These are phyloP conservation scores for Syzygium jambos DNA, from an alignment of 345 rosid genomes.

Conservation along the genomic window DNA sequence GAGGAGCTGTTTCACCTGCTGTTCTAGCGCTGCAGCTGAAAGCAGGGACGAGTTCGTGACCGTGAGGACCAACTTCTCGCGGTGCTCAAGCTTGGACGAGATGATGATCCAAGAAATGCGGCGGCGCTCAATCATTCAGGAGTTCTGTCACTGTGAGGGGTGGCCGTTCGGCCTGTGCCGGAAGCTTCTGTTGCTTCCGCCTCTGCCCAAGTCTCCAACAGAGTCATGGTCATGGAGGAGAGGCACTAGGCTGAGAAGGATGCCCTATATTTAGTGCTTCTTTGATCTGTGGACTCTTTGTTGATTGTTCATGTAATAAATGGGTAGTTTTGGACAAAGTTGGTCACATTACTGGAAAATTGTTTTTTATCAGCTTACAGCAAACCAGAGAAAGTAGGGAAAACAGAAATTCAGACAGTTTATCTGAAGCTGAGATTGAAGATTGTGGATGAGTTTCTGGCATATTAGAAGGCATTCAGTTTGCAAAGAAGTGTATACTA, in stretches of 20 bases:
- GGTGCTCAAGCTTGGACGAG: constrained; percentile 45
- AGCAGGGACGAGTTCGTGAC: constrained; percentile 54
- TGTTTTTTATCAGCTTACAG: background rate
- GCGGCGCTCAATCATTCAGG: constrained; percentile 47
- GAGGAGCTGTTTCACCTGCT: constrained; percentile 54
- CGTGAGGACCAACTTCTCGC: constrained; percentile 44
- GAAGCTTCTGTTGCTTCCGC: constrained; percentile 73
- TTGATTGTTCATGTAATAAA: background rate
- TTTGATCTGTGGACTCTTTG: background rate
- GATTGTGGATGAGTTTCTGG: background rate
- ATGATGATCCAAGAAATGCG: constrained; percentile 31
- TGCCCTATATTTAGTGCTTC: constrained; percentile 18
- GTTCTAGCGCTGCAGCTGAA: constrained; percentile 28
- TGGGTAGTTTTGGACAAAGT: background rate
- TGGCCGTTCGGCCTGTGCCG: constrained; percentile 93
- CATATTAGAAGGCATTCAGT: background rate
- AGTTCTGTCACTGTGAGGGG: constrained; percentile 72
- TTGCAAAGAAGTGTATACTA: background rate
- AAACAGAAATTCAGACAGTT: background rate
- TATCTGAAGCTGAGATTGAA: background rate
- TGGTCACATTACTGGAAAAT: background rate
- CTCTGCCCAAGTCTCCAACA: constrained; percentile 83
- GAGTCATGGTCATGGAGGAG: constrained; percentile 90
- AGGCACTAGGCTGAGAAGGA: constrained; percentile 24
- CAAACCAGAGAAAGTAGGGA: background rate